Evolutionary conservation across 2,329 filamentous ascomycete genomes (phyloP).

Genomic region (Celoporthe dispersa): DNA sequence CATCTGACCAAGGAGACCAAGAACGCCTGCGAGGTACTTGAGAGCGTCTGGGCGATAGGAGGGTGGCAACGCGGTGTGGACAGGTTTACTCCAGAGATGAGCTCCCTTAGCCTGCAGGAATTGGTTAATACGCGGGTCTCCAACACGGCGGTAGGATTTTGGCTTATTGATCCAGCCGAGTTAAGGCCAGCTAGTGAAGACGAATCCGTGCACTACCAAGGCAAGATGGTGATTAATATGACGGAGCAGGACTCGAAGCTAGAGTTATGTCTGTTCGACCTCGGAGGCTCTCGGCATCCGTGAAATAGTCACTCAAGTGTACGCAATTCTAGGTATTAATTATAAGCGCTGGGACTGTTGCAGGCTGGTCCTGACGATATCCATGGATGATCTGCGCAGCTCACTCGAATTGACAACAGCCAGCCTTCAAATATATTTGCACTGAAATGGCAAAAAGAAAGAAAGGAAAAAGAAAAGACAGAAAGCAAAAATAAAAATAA

Average conservation of each 20-base stretch:
- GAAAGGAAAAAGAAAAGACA: too few relatives aligned
- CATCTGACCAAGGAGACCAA: background rate
- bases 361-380: too few relatives aligned
- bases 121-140: background rate
- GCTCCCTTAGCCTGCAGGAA: background rate
- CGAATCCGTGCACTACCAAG: background rate
- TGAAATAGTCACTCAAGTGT: too few relatives aligned
- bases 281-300: too few relatives aligned
- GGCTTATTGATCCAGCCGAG: background rate
- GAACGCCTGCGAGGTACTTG: background rate
- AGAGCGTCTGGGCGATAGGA: background rate
- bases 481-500: too few relatives aligned
- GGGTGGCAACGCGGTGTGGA: background rate
- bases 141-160: background rate
- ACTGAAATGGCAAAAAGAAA: too few relatives aligned
- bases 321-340: too few relatives aligned
- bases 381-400: too few relatives aligned
- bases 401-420: too few relatives aligned
- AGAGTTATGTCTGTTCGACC: background rate
- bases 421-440: too few relatives aligned
- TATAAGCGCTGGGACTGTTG: too few relatives aligned
- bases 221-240: background rate
- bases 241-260: background rate
- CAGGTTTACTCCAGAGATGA: background rate
- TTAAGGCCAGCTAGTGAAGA: background rate